These are phyloP conservation scores for Trypanosoma melophagium DNA, from an alignment of 208 protist genomes.

Conservation along the genomic window DNA sequence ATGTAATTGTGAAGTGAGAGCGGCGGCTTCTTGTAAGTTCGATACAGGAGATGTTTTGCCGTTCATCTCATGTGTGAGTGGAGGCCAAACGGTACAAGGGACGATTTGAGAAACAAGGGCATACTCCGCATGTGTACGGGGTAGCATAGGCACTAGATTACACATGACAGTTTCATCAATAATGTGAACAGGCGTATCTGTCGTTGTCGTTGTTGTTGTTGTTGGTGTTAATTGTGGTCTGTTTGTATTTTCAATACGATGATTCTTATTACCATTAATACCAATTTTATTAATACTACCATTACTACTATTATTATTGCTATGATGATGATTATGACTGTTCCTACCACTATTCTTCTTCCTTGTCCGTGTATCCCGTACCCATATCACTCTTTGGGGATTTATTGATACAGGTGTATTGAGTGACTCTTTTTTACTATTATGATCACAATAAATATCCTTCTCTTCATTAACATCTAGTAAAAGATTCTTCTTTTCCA, in stretches of 20 bases:
- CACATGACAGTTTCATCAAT: constrained; percentile 71
- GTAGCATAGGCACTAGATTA: constrained; percentile 52
- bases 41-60: not conserved
- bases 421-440: too few relatives aligned
- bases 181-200: constrained; percentile 21
- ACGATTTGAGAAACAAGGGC: constrained; percentile 66
- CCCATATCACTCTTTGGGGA: too few relatives aligned
- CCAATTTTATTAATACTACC: not conserved
- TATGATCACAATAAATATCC: too few relatives aligned
- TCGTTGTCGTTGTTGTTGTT: not conserved
- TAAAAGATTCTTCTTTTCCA: not conserved
- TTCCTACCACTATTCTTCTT: too few relatives aligned
- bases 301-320: not conserved
- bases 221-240: too few relatives aligned
- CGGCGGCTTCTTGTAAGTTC: constrained; percentile 13
- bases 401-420: too few relatives aligned
- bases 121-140: constrained; percentile 52
- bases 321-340: too few relatives aligned
- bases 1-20: constrained; percentile 10
- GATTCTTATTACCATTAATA: not conserved
- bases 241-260: too few relatives aligned
- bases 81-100: constrained; percentile 38
- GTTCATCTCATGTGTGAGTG: not conserved
- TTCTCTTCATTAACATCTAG: too few relatives aligned
- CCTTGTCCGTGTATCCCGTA: not conserved